phyloP scores from a whole-genome alignment of 805 yeast genomes.

The Metschnikowia hibisci region DNA sequence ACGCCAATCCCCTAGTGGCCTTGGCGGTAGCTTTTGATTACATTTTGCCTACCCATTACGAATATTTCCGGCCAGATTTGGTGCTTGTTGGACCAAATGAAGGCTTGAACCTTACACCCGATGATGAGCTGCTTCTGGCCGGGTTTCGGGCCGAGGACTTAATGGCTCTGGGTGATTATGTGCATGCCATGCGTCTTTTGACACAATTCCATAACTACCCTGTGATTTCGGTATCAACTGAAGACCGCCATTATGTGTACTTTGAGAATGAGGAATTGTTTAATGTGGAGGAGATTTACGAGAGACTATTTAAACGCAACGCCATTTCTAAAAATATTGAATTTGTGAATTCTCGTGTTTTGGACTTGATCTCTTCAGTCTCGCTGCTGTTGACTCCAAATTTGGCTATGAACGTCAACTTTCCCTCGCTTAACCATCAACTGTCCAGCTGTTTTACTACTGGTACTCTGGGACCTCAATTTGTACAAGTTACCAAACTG shows the following conservation, averaged over 20 bases:
- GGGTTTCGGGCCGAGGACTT: conserved; percentile 10
- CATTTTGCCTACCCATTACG: conserved; percentile 24
- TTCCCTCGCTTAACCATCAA: conserved; percentile 28
- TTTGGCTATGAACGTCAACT: conserved; percentile 22
- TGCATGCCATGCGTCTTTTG: conserved; percentile 19
- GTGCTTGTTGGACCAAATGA: conserved; percentile 35
- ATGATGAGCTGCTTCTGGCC: neutral
- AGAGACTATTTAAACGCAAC: conserved; percentile 17
- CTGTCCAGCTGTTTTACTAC: conserved; percentile 21
- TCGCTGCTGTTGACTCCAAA: conserved; percentile 6
- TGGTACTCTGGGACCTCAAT: conserved; percentile 8
- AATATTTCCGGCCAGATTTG: conserved; percentile 28
- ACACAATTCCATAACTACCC: conserved; percentile 19
- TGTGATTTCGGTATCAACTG: conserved; percentile 22
- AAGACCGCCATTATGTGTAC: conserved; percentile 28
- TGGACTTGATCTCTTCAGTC: conserved; percentile 19
- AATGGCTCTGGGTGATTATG: conserved; percentile 3
- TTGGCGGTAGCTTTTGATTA: conserved; percentile 25
- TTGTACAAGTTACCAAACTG: conserved; percentile 5
- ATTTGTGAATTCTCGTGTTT: conserved; percentile 24
- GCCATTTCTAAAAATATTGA: conserved; percentile 21
- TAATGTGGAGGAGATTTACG: conserved; percentile 13
- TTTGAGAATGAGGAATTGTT: conserved; percentile 32
- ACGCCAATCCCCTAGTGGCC: conserved; percentile 24
- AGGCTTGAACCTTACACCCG: conserved; percentile 18